These are phyloP conservation scores for Monosporascus sp. DNA, from an alignment of 2,329 filamentous ascomycete genomes.

Conservation along the genomic window DNA sequence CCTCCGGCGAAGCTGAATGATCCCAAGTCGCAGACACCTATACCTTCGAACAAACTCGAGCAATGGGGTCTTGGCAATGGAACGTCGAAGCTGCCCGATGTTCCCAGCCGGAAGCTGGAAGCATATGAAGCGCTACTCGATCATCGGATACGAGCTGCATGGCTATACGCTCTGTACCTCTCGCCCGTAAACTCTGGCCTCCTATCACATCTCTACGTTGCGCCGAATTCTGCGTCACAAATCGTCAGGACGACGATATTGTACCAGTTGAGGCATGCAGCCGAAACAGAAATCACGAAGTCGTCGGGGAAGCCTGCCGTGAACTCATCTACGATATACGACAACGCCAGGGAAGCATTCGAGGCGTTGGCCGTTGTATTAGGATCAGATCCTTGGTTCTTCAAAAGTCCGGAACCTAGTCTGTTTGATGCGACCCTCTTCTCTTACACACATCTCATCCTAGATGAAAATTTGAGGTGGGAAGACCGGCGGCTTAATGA, in stretches of 20 bases:
- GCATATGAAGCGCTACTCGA: constrained; percentile 76
- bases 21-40: constrained; percentile 30
- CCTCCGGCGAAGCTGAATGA: constrained; percentile 38
- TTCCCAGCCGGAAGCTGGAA: constrained; percentile 54
- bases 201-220: constrained; percentile 66
- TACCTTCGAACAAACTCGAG: constrained; percentile 61
- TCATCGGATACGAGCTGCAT: constrained; percentile 74
- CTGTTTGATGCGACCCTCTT: constrained; percentile 87
- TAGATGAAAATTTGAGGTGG: constrained; percentile 62
- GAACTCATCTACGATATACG: constrained; percentile 35
- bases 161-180: constrained; percentile 83
- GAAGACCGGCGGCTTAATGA: constrained; percentile 53
- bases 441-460: constrained; percentile 77
- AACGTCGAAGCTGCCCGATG: constrained; percentile 36
- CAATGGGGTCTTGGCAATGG: constrained; percentile 58
- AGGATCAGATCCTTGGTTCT: constrained; percentile 41
- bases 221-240: constrained; percentile 51
- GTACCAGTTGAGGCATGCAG: constrained; percentile 65
- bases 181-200: constrained; percentile 62
- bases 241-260: constrained; percentile 60
- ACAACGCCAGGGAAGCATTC: constrained; percentile 39
- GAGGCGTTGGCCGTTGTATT: constrained; percentile 40
- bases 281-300: constrained; percentile 67
- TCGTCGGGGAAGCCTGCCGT: constrained; percentile 34
- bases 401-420: constrained; percentile 48